Evolutionary conservation across 331 rosid species (phyloP), one percentile per base, ranked within the genome.

Genomic region (Rhamnella rubrinervis): DNA sequence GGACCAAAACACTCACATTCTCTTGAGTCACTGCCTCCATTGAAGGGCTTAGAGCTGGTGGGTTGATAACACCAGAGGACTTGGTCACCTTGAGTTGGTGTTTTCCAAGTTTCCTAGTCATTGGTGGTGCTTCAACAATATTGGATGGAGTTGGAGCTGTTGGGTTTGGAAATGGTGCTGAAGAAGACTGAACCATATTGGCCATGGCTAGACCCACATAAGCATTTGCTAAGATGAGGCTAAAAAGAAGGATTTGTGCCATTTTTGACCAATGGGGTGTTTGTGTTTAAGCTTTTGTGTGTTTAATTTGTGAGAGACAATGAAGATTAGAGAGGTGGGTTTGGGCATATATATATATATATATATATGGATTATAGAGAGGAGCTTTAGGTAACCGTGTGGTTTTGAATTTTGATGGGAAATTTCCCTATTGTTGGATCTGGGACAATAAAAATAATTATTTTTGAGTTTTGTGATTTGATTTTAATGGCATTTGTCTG

Each of bases 41-140:
- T 5, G 85, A 56, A 53, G 88, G 88, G 50, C 82, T 70, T 21
- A 53, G 63, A 21, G 77, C 63, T 35, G 77, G 71, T 38, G 63
- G 67, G 26, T 11, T 31, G 4, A 4, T 4, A 4, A 3, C 4
- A 31, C 35, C 11, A 50, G 60, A 71, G 11, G 65, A 52, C 19
- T 51, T 77, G 16, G 53, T 23, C 35, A 39, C 47, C 23, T 72
- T 40, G 23, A 44, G 28, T 49, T 71, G 73, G 82, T 81, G 85
- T 64, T 75, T 85, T 26, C 97, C 93, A 58, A 84, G 71, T 62
- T 93, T 93, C 55, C 98, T 85, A 21, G 41, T 68, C 23, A 47
- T 18, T 3, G 6, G 13, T 17, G 82, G 75, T 41, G 81, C 55
- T 67, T 67, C 60, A 8, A 51, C 51, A 55, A 28, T 31, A 65